Base-by-base conservation (phyloP, 345 rosid genomes). In the Dimocarpus longan region DNA sequence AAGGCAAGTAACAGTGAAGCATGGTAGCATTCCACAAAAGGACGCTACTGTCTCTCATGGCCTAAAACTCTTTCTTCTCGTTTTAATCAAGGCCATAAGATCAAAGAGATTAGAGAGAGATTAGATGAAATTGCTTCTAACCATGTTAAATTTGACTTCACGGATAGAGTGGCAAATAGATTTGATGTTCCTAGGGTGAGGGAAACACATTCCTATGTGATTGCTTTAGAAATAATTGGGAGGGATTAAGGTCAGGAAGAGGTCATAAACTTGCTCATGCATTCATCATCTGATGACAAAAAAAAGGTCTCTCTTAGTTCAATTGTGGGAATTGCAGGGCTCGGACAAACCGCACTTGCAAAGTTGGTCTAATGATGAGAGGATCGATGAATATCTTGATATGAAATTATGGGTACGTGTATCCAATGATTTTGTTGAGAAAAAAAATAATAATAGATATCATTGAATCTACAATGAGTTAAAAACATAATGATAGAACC, bases 11-110 rank as follows among this genome's bases (percentile, higher is more conserved):
- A 52, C 0, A 15, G 2, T 26, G 24, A 43, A 78, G 5, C 48
- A n/a, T 10, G 66, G 63, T 56, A 70, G 59, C 48, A 4, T 66
- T 32, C 19, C 5, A 22, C 39, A 24, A 43, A 84, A 79, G 83
- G 81, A 62, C 26, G 67, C 39, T 5, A 59, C 46, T 43, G 28
- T 12, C 66, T 76, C 32, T 71, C 74, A 2, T 37, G 5, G 10
- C 40, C 32, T 16, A 73, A 37, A 2, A 26, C 66, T 0, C 8
- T 73, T 19, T 37, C 66, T 9, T 39, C 59, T 9, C 54, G 68
- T 10, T 43, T 60, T 13, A 39, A 3, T 4, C 42, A 60, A 5
- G 56, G 22, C 22, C 57, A 40, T 54, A 39, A 57, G 11, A 59
- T 73, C 10, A 57, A 32, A 50, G 37, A 73, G 66, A 57, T 73